Conservation (phyloP, 805 yeast genomes). For the Scheffersomyces coipomensis region DNA sequence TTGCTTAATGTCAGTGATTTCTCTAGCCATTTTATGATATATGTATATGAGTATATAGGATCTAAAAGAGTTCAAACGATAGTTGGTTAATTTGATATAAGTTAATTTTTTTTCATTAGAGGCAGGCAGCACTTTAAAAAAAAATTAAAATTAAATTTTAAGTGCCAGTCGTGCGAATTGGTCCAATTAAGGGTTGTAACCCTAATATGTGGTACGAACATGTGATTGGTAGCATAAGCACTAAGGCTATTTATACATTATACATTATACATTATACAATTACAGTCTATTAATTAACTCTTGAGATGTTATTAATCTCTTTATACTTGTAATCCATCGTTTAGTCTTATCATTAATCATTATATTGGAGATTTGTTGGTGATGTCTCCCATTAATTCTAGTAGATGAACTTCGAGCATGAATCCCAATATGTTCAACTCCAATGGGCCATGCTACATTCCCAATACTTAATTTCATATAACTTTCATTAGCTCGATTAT, state of each 20-base stretch:
- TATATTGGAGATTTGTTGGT: conserved; percentile 57
- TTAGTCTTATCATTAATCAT: conserved; percentile 77
- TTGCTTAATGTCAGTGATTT: conserved; percentile 95
- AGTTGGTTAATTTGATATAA: too few species aligned
- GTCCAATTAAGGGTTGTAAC: conserved; percentile 1
- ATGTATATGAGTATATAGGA: background rate
- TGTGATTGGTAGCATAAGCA: background rate
- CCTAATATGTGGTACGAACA: background rate
- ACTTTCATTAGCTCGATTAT: conserved; percentile 56
- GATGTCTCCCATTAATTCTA: conserved; percentile 46
- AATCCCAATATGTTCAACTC: conserved; percentile 75
- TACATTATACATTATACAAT: too few species aligned
- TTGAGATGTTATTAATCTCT: conserved; percentile 63
- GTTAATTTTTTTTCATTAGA: too few species aligned
- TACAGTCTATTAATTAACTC: conserved; percentile 2
- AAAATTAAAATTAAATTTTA: too few species aligned
- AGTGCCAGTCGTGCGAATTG: too few species aligned
- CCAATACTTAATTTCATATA: conserved; percentile 80
- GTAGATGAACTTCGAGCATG: conserved; percentile 69
- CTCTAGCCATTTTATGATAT: conserved; percentile 30
- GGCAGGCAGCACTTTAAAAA: too few species aligned
- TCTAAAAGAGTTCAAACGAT: background rate
- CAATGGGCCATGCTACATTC: conserved; percentile 91
- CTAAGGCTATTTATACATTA: background rate
- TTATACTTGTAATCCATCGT: conserved; percentile 72